Base-by-base conservation (phyloP, 768 basidiomycete species). In the Lactarius hatsudake region DNA sequence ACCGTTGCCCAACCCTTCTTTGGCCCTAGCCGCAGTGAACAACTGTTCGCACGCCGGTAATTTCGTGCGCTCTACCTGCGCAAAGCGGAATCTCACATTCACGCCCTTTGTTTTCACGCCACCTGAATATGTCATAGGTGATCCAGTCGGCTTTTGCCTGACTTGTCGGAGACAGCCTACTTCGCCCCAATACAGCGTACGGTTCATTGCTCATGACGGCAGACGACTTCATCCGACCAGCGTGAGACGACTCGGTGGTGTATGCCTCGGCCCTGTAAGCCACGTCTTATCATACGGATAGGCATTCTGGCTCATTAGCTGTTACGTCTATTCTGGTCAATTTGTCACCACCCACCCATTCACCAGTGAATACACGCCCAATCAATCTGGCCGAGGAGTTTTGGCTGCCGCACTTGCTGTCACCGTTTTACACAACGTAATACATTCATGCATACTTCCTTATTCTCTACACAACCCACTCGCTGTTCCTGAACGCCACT, bases 21-120 rank as follows among this genome's bases (percentile, higher is more conserved):
- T 79, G 1, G 77, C 78, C 64, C 81, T 79, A 0, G 83, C 81
- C 5, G 83, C 83, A 60, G 88, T 82, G 36, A 89, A 75, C 59
- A 88, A 72, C 20, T 87, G 62, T 72, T 88, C 82, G 82, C 81
- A 0, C 86, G 83, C 53, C 67, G 89, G 75, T 65, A 88, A 69
- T 57, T 85, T 12, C 82, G 80, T 77, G 20, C 77, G 80, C 71
- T 83, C 79, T 45, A 85, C 84, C 7, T 79, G 78, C 40, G 81
- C 79, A 71, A 87, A 89, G 30, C 81, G 75, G 28, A 86, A 71
- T n/a, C 0, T 38, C 85, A 0, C 73, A 64, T 64, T 84, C 81
- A 40, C 81, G 73, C 2, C 83, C 84, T 61, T 75, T 79, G 17
- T 74, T 71, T 3, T 73, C 72, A 5, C 78, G 80, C 48, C 76